phyloP scores from a whole-genome alignment of 306 rosid genomes.

The Trifolium subterraneum region DNA sequence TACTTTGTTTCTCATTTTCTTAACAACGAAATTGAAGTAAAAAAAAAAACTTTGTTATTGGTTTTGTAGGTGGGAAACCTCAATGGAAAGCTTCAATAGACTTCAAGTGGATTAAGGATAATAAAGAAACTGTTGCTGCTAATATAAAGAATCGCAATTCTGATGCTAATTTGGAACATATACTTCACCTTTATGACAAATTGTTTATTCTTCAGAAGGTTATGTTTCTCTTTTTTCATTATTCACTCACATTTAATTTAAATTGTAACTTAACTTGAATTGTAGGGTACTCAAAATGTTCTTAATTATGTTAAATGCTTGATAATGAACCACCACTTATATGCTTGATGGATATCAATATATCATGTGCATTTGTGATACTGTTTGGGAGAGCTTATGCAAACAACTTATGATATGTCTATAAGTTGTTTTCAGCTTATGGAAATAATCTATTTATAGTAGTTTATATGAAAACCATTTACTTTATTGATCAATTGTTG shows the following conservation, averaged over 20 bases:
- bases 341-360: too few species aligned
- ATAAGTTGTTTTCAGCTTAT: too few species aligned
- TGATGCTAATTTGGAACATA: constrained; percentile 77
- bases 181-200: constrained; percentile 76
- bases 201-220: constrained; percentile 86
- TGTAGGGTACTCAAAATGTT: too few species aligned
- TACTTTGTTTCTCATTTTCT: neutral
- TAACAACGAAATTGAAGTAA: neutral
- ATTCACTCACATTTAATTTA: neutral
- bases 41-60: neutral
- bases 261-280: too few species aligned
- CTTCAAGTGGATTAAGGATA: constrained; percentile 95
- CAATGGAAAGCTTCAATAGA: constrained; percentile 93
- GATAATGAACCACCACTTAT: too few species aligned
- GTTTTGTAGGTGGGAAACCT: constrained; percentile 42
- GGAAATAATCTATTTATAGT: too few species aligned
- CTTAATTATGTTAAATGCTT: too few species aligned
- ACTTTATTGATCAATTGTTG: too few species aligned
- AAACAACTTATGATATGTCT: too few species aligned
- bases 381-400: too few species aligned
- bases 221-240: constrained; percentile 40
- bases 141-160: constrained; percentile 79
- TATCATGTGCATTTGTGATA: too few species aligned
- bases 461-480: too few species aligned
- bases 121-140: constrained; percentile 75